These are phyloP conservation scores for Tephrocybe sp. DNA, from an alignment of 768 basidiomycete genomes.

Conservation along the genomic window DNA sequence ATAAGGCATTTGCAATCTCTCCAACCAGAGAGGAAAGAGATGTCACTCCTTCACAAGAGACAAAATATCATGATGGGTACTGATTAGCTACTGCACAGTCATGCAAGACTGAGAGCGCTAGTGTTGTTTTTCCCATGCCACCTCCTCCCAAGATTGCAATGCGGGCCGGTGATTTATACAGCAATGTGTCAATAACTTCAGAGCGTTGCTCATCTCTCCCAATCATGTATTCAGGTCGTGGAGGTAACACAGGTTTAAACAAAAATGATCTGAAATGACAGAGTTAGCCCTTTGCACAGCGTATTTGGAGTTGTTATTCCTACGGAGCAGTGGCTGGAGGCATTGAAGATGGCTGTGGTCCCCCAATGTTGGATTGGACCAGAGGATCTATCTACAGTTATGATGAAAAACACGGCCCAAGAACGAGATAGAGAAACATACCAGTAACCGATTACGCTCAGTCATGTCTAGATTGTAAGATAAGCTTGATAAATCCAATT, in stretches of 20 bases:
- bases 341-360: no score
- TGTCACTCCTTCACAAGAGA: constrained; percentile 6
- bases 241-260: constrained; percentile 5
- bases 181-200: not conserved
- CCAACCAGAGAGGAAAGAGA: not conserved
- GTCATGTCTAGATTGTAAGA: no score
- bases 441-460: no score
- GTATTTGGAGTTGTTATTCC: no score
- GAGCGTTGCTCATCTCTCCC: constrained; percentile 1
- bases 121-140: constrained; percentile 9
- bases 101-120: constrained; percentile 4
- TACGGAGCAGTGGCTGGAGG: no score
- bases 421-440: no score
- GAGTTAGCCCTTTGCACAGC: no score
- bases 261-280: not conserved
- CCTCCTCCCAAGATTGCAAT: not conserved
- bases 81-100: not conserved
- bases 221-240: constrained; percentile 1
- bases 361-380: no score
- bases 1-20: constrained; percentile 3
- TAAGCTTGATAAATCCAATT: no score
- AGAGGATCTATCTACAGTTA: no score
- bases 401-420: no score
- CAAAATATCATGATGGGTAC: constrained; percentile 3
- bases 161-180: not conserved